Base-by-base conservation (phyloP, 129 eudicot species). In the Flaveria trinervia region DNA sequence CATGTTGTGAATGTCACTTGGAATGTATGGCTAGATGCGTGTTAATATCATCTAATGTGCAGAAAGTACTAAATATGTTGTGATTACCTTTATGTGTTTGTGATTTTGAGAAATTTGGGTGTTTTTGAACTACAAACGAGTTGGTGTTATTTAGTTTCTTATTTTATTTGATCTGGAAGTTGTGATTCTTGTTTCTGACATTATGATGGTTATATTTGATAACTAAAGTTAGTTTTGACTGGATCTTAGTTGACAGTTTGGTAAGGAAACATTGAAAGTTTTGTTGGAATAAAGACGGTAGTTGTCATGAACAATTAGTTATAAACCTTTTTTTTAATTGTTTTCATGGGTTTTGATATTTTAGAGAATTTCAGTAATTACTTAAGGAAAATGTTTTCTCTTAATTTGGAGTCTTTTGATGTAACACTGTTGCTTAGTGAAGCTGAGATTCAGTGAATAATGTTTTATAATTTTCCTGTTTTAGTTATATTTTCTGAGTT, bases 161-260 rank as follows among this genome's bases (percentile, higher is more conserved):
- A 20, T 0, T 28, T 43, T 64, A 51, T 79, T 61, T 64, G 78
- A 79, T 79, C 68, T 41, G 59, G 64, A 66, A 62, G 78, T 72
- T 65, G 41, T 64, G 68, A 71, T 49, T 65, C 65, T 25, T 48
- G 36, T 61, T 33, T 60, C 51, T 79, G 67, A 65, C 54, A n/a
- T 71, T 71, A 72, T 51, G 73, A 72, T 79, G 67, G 36, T 16
- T 33, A 64, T 64, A 48, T 50, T 36, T 72, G 23, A 49, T 25
- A 50, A 71, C 66, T 71, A 0, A 51, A 36, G 66, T 33, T 79
- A 43, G 25, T 64, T 50, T 50, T 50, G 18, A 36, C 66, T 52
- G 59, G 59, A 79, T 72, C 78, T 30, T 36, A 49, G 9, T 62
- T 62, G 22, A 28, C 18, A 26, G 45, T 62, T 79, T 71, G 69